These are phyloP conservation scores for Leptographium procerum DNA, from an alignment of 2,329 filamentous ascomycete genomes.

Conservation along the genomic window DNA sequence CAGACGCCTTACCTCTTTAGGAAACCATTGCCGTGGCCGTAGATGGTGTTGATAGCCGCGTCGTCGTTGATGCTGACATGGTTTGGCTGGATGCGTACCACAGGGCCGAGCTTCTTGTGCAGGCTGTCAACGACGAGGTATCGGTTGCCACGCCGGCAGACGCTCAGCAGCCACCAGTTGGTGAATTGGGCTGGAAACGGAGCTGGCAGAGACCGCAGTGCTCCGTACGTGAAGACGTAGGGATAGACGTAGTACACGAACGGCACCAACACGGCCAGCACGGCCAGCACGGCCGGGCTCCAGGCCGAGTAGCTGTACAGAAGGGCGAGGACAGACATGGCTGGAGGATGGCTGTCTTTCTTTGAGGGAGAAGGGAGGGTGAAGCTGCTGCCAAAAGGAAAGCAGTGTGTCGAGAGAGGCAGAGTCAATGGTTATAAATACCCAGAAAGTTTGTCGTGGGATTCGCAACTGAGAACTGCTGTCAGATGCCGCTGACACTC, in stretches of 20 bases:
- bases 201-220: slow-evolving; percentile 44
- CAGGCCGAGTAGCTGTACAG: slow-evolving; percentile 27
- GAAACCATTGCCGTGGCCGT: slow-evolving; percentile 70
- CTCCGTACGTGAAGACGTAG: slow-evolving; percentile 43
- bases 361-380: too few relatives aligned
- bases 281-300: slow-evolving; percentile 27
- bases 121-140: slow-evolving; percentile 55
- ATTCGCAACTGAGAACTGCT: too few relatives aligned
- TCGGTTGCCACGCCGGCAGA: slow-evolving; percentile 53
- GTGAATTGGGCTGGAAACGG: slow-evolving; percentile 56
- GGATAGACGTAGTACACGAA: slow-evolving; percentile 46
- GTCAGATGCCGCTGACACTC: too few relatives aligned
- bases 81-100: slow-evolving; percentile 74
- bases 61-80: slow-evolving; percentile 76
- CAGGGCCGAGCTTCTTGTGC: slow-evolving; percentile 65
- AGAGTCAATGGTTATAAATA: too few relatives aligned
- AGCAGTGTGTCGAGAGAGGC: not conserved
- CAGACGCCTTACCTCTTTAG: slow-evolving; percentile 48
- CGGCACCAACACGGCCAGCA: slow-evolving; percentile 27
- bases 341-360: not conserved
- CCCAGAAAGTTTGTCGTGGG: too few relatives aligned
- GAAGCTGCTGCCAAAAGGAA: too few relatives aligned
- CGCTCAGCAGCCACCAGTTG: slow-evolving; percentile 68
- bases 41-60: slow-evolving; percentile 63
- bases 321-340: not conserved